Conservation (phyloP, 352 stramenopile species). For the Pythium brassicae region DNA sequence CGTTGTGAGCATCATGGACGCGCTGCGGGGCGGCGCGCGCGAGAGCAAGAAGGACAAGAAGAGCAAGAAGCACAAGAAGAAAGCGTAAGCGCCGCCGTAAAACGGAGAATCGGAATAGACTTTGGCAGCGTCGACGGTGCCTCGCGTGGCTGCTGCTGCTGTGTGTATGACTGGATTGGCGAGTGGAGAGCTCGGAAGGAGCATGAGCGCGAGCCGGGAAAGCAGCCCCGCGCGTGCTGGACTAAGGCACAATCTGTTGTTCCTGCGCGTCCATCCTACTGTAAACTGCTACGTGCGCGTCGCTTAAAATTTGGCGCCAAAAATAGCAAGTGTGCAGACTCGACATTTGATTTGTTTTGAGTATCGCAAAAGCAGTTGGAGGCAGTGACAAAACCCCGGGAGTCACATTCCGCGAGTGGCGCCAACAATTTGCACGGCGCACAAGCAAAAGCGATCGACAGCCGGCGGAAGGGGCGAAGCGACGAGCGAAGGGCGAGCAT, state of each 20-base stretch:
- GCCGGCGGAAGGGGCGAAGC: background rate
- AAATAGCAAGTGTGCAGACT: background rate
- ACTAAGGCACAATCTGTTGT: background rate
- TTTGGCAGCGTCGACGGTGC: background rate
- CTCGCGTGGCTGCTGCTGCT: too few relatives aligned
- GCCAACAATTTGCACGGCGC: conserved; percentile 1
- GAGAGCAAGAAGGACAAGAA: conserved; percentile 38
- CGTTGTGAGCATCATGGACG: conserved; percentile 66
- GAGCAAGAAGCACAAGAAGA: conserved; percentile 16
- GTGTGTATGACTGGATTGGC: too few relatives aligned
- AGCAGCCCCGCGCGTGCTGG: too few relatives aligned
- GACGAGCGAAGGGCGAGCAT: background rate
- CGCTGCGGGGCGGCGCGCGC: conserved; percentile 39
- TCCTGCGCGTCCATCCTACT: background rate
- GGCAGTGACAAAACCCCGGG: background rate
- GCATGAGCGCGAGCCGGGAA: too few relatives aligned
- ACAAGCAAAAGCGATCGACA: conserved; percentile 2
- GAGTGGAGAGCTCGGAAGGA: background rate
- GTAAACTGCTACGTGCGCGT: background rate
- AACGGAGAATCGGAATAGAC: background rate
- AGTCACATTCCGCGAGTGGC: background rate
- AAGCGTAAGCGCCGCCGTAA: conserved; percentile 6
- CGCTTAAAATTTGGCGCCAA: background rate
- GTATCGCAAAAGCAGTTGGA: background rate
- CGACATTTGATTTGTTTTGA: background rate